Conservation (phyloP, 2,329 filamentous ascomycete species). For the Alternaria sp. region DNA sequence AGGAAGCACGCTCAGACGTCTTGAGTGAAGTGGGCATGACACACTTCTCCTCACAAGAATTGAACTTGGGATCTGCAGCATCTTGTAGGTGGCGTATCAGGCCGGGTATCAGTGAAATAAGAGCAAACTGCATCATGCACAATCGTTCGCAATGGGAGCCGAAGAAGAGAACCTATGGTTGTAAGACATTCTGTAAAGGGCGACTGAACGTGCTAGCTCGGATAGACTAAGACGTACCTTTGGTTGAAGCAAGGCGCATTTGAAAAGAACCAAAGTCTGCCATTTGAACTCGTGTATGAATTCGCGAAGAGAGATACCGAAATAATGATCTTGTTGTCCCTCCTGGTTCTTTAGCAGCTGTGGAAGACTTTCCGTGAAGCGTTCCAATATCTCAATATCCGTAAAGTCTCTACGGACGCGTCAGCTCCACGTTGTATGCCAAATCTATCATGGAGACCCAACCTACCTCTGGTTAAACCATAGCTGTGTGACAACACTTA, state of each 20-base stretch:
- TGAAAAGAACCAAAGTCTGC: constrained; percentile 92
- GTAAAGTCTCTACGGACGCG: constrained; percentile 72
- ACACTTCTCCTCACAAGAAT: constrained; percentile 79
- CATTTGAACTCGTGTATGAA: constrained; percentile 93
- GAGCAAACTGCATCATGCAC: constrained; percentile 98
- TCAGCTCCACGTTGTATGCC: constrained; percentile 17
- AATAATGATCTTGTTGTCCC: constrained; percentile 81
- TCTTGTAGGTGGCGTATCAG: constrained; percentile 92
- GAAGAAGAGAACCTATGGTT: constrained; percentile 90
- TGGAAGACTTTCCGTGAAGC: constrained; percentile 88
- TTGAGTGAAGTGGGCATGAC: constrained; percentile 82
- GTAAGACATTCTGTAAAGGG: constrained; percentile 20
- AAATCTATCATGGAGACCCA: not conserved
- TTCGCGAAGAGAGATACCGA: constrained; percentile 86
- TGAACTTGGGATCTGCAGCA: constrained; percentile 91
- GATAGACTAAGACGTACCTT: constrained; percentile 68
- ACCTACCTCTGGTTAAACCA: constrained; percentile 89
- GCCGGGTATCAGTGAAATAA: constrained; percentile 93
- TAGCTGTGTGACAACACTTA: constrained; percentile 89
- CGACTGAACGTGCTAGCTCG: not conserved
- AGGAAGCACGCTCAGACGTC: constrained; percentile 88
- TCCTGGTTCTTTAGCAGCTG: constrained; percentile 68
- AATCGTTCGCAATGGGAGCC: constrained; percentile 93
- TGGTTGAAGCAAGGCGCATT: constrained; percentile 90
- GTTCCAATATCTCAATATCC: constrained; percentile 85